Evolutionary conservation across 192 early-diverging fungal species (phyloP), one percentile per base, ranked within the genome.

Genomic region (Pecoramyces ruminantium): DNA sequence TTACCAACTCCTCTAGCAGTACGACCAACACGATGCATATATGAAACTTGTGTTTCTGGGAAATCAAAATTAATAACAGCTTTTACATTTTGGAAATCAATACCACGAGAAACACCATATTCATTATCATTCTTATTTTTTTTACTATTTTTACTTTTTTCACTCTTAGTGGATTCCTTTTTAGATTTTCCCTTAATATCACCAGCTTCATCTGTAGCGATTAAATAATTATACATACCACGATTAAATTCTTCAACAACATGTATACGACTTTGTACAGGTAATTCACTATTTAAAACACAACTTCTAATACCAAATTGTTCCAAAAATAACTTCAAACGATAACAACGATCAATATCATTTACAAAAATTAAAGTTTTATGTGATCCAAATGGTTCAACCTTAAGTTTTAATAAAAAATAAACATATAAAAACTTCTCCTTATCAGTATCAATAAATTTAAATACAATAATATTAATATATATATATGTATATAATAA

Each of bases 21-120:
- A 78, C 97, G 91, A 14, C 97, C 97, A 13, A 97, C 92, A 25
- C 97, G 93, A 88, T 99, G 96, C 80, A 92, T 93, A 83, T 98
- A 99, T 12, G 95, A 88, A 78, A 93, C 89, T 28, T 93, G 90
- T 0, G 95, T 93, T 2, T 81, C 85, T 42, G 97, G 97, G 82
- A 99, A 93, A 83, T 99, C 97, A 90, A 97, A 98, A 86, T 99
- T 99, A 87, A 99, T 92, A 39, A 99, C 97, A 13, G 94, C 90
- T 8, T 92, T 88, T 1, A 98, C 97, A 82, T 92, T 92, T 58
- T 95, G 90, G 85, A 99, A 99, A 85, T 99, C 97, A 40, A 99
- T 92, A 29, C 97, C 97, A 58, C 97, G 93, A 13, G 96, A 93
- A 28, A 98, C 95, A 29, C 97, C 97, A 84, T 97, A 97, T 83